Evolutionary conservation across 148 eudicot genomes (phyloP).

Genomic region (Suaeda aralocaspica): DNA sequence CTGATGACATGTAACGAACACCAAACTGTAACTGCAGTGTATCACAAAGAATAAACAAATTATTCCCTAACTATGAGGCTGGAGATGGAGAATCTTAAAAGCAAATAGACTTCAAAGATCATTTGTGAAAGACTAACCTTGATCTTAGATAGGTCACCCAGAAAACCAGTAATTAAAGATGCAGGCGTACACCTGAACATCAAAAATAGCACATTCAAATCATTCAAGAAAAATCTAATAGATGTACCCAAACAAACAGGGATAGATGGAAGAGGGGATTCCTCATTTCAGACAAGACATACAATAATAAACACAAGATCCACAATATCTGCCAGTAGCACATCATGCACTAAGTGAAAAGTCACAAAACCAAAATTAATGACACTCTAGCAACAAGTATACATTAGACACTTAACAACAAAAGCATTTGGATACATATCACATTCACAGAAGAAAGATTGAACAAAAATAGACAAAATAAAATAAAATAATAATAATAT

Average conservation of each 20-base stretch:
- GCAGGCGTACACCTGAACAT: constrained; percentile 47
- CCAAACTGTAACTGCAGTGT: constrained; percentile 49
- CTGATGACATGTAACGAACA: constrained; percentile 54
- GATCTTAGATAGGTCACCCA: constrained; percentile 29
- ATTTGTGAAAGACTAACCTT: constrained; percentile 50
- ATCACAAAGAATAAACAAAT: background rate
- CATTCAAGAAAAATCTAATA: background rate
- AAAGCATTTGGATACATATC: too few relatives aligned
- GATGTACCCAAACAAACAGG: constrained; percentile 3
- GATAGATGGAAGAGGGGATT: background rate
- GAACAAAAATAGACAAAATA: background rate
- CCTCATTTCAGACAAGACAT: background rate
- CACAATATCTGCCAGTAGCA: background rate
- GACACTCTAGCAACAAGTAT: too few relatives aligned
- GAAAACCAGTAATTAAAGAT: constrained; percentile 30
- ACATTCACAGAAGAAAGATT: too few relatives aligned
- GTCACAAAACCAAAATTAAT: too few relatives aligned
- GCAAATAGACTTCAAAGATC: background rate
- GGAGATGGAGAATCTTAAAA: background rate
- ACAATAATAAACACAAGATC: background rate
- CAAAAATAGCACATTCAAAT: constrained; percentile 9
- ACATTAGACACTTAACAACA: too few relatives aligned
- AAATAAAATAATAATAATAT: background rate
- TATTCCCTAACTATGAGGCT: background rate
- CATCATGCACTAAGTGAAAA: constrained; percentile 1